Evolutionary conservation across 2,329 filamentous ascomycete genomes (phyloP).

Genomic region (Colletotrichum sp.): DNA sequence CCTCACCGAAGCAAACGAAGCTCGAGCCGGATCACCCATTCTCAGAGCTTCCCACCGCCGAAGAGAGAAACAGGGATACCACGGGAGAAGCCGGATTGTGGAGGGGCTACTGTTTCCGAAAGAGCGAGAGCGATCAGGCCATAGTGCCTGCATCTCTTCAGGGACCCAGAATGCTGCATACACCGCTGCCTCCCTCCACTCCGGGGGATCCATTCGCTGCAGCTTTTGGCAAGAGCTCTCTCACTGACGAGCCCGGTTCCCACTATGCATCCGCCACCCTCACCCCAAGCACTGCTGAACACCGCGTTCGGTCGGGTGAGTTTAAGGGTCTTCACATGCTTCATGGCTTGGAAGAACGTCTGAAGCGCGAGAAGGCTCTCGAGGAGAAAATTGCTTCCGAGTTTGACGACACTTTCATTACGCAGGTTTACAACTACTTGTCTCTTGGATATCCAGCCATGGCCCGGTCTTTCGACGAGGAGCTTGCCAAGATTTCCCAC

Average conservation of each 20-base stretch:
- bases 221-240: conserved; percentile 41
- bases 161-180: conserved; percentile 55
- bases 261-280: conserved; percentile 27
- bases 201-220: conserved; percentile 48
- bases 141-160: conserved; percentile 49
- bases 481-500: conserved; percentile 81
- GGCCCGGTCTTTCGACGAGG: conserved; percentile 82
- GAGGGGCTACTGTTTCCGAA: conserved; percentile 71
- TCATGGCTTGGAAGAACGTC: conserved; percentile 55
- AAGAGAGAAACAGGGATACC: conserved; percentile 57
- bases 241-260: conserved; percentile 46
- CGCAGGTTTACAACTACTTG: conserved; percentile 96
- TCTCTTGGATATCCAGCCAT: conserved; percentile 90
- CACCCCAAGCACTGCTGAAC: conserved; percentile 28
- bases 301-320: conserved; percentile 32
- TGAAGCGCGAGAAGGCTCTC: conserved; percentile 53
- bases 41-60: conserved; percentile 47
- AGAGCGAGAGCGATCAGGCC: conserved; percentile 36
- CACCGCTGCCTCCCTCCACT: conserved; percentile 48
- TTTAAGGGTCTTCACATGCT: conserved; percentile 55
- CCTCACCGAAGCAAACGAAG: conserved; percentile 83
- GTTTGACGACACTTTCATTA: conserved; percentile 85
- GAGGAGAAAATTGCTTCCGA: conserved; percentile 65
- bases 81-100: conserved; percentile 73
- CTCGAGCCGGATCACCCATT: conserved; percentile 79